These are phyloP conservation scores for Gossypium schwendimanii DNA, from an alignment of 441 rosid species.

Conservation along the genomic window DNA sequence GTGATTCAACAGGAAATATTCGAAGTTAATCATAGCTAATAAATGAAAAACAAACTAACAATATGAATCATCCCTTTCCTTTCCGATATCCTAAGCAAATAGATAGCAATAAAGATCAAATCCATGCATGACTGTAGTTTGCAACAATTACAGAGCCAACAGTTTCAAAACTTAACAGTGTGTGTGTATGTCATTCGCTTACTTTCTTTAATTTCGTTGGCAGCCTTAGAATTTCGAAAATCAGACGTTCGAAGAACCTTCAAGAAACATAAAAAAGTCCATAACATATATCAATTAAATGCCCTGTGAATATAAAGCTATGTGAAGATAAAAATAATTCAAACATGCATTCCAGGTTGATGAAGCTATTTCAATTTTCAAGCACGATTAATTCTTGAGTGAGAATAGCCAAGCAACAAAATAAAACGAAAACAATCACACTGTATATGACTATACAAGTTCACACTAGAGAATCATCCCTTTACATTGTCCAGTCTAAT, in stretches of 20 bases:
- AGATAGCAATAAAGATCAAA: neutral
- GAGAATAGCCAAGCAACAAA: neutral
- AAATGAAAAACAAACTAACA: neutral
- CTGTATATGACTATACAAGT: neutral
- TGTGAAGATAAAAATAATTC: neutral
- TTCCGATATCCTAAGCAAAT: neutral
- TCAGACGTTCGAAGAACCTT: slow-evolving; percentile 61
- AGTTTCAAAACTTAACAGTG: neutral
- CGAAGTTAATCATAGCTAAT: neutral
- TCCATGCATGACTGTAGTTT: neutral
- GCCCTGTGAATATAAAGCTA: neutral
- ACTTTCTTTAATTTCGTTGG: slow-evolving; percentile 63
- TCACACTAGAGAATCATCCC: neutral
- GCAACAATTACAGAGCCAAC: neutral
- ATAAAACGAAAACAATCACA: neutral
- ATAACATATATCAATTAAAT: neutral
- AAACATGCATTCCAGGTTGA: neutral
- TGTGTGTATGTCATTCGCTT: slow-evolving; percentile 20
- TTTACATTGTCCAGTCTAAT: neutral
- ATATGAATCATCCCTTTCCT: neutral
- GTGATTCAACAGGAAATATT: neutral
- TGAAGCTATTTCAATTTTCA: neutral
- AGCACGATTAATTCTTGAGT: neutral
- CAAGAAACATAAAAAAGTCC: slow-evolving; percentile 17
- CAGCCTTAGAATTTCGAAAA: slow-evolving; percentile 56